These are phyloP conservation scores for Neurospora pannonica DNA, from an alignment of 495 filamentous ascomycete genomes.

Conservation along the genomic window DNA sequence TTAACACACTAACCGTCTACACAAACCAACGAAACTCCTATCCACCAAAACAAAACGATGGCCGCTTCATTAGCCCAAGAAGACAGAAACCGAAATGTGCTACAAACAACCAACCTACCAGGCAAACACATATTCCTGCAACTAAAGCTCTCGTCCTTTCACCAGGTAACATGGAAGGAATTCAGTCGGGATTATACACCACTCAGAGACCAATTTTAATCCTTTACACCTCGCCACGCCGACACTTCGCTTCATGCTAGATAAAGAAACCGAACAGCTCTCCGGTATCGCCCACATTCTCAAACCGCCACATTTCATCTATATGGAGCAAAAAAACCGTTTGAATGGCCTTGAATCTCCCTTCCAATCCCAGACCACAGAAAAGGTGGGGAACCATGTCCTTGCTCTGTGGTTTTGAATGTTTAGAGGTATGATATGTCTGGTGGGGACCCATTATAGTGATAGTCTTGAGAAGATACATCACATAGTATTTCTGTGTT, in stretches of 20 bases:
- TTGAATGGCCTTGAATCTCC: not conserved
- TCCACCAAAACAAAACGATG: not conserved
- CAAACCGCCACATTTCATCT: not conserved
- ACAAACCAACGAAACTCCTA: not conserved
- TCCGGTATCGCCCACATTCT: not conserved
- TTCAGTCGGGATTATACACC: no score
- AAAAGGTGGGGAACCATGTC: not conserved
- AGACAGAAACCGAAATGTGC: no score
- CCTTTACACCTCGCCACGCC: no score
- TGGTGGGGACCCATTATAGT: not conserved
- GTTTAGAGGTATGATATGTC: not conserved
- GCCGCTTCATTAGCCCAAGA: no score
- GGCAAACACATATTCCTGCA: no score
- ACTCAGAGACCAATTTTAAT: no score
- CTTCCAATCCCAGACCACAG: not conserved
- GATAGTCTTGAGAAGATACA: not conserved
- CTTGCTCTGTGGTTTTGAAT: not conserved
- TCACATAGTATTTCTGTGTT: not conserved
- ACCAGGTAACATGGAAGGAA: no score
- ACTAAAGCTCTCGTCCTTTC: no score
- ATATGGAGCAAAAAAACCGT: not conserved
- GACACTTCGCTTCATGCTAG: no score
- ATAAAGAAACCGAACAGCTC: not conserved
- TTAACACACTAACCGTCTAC: not conserved
- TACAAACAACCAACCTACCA: no score